Conservation (phyloP, 2,329 filamentous ascomycete species). For the Fusarium anthophilum region DNA sequence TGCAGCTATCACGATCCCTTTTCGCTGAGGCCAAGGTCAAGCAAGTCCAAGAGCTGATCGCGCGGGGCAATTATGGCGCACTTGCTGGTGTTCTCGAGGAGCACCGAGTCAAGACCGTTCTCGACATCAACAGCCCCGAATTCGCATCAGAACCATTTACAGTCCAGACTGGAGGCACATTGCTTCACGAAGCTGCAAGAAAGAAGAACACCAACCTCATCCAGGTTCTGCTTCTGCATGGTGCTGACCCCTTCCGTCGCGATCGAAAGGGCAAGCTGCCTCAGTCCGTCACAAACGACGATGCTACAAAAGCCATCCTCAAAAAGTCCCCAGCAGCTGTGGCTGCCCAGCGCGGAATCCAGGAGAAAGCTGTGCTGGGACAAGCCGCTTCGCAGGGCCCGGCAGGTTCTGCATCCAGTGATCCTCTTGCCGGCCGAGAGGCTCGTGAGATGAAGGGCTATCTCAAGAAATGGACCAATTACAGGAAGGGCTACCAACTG, state of each 20-base stretch:
- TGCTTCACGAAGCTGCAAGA: slow-evolving; percentile 92
- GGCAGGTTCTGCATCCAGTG: slow-evolving; percentile 62
- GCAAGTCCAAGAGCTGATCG: slow-evolving; percentile 83
- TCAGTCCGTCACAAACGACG: slow-evolving; percentile 96
- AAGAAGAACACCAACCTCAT: slow-evolving; percentile 88
- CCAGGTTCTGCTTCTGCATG: slow-evolving; percentile 89
- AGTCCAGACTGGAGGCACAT: slow-evolving; percentile 83
- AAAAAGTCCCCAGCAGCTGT: slow-evolving; percentile 96
- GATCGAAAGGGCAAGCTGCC: slow-evolving; percentile 96
- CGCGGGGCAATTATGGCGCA: slow-evolving; percentile 75
- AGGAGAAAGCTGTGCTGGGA: slow-evolving; percentile 95
- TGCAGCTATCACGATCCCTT: slow-evolving; percentile 88
- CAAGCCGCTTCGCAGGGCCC: slow-evolving; percentile 69
- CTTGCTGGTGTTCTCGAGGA: slow-evolving; percentile 86
- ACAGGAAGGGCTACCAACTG: slow-evolving; percentile 95
- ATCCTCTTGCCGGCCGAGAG: slow-evolving; percentile 80
- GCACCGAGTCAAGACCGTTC: slow-evolving; percentile 80
- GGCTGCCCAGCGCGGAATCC: slow-evolving; percentile 92
- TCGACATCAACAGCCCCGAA: slow-evolving; percentile 94
- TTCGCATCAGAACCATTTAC: slow-evolving; percentile 84
- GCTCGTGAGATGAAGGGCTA: slow-evolving; percentile 98
- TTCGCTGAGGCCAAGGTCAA: slow-evolving; percentile 89
- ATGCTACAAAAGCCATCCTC: slow-evolving; percentile 84
- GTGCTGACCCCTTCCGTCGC: slow-evolving; percentile 93
- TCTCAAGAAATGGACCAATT: slow-evolving; percentile 99